Conservation (phyloP, 139 green algal species). For the Picochlorum sp. region DNA sequence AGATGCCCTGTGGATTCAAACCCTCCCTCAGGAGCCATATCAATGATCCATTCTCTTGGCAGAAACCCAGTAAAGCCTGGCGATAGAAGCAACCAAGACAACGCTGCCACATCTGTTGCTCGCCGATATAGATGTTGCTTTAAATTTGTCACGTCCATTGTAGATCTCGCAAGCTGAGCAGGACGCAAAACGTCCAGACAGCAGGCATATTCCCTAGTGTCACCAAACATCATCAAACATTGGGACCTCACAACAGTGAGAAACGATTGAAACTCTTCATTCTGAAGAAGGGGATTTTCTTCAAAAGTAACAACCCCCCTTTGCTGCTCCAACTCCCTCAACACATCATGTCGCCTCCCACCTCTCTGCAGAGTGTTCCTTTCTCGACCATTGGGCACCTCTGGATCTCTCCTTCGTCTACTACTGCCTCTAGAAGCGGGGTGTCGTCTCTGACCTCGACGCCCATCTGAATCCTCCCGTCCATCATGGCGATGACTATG, state of each 20-base stretch:
- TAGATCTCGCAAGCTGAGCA: not conserved
- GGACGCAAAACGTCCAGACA: not conserved
- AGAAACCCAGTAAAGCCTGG: not conserved
- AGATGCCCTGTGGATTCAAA: not conserved
- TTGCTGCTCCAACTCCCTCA: too few relatives aligned
- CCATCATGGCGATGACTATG: too few relatives aligned
- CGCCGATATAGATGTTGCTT: too few relatives aligned
- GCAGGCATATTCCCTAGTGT: not conserved
- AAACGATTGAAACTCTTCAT: constrained; percentile 1
- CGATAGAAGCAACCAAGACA: not conserved
- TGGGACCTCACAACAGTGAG: not conserved
- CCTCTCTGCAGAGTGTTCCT: too few relatives aligned
- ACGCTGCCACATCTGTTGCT: not conserved
- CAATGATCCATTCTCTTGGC: not conserved
- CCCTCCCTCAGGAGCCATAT: not conserved
- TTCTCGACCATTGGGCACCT: too few relatives aligned
- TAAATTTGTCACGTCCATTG: too few relatives aligned
- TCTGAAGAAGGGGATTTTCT: not conserved
- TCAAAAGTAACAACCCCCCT: too few relatives aligned
- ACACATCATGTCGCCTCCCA: too few relatives aligned
- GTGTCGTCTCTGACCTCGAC: too few relatives aligned
- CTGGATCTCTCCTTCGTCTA: too few relatives aligned
- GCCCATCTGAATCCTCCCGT: too few relatives aligned
- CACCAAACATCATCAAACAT: not conserved
- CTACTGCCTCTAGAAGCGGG: too few relatives aligned